phyloP scores from a whole-genome alignment of 805 yeast genomes.

The Hanseniaspora thailandica region DNA sequence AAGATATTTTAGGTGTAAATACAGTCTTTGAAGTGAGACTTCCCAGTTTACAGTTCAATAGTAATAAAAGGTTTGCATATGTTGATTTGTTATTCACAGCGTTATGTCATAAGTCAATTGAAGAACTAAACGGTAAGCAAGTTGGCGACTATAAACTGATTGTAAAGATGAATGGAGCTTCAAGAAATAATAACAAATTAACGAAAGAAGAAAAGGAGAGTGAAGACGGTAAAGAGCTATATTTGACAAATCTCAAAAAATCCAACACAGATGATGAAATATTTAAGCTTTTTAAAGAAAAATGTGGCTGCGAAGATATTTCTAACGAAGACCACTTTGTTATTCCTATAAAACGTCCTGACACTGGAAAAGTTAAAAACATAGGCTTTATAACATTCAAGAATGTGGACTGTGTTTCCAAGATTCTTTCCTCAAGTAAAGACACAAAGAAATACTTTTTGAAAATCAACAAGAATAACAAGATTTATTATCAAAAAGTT shows the following conservation, averaged over 20 bases:
- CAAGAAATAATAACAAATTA: conserved; percentile 30
- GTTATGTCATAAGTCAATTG: conserved; percentile 37
- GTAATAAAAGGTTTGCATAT: conserved; percentile 61
- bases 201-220: conserved; percentile 52
- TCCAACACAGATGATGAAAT: conserved; percentile 19
- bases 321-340: conserved; percentile 6
- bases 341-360: not conserved
- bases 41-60: conserved; percentile 48
- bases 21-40: conserved; percentile 42
- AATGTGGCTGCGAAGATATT: conserved; percentile 5
- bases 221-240: conserved; percentile 33
- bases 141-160: conserved; percentile 35
- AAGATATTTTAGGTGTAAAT: conserved; percentile 26
- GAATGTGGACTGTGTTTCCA: conserved; percentile 34
- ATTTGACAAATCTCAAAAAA: not conserved
- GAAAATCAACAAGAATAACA: conserved; percentile 33
- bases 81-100: conserved; percentile 40
- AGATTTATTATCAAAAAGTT: conserved; percentile 40
- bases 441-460: conserved; percentile 18
- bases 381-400: conserved; percentile 52
- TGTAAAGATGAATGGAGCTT: conserved; percentile 55
- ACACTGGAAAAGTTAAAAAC: conserved; percentile 36
- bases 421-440: conserved; percentile 36
- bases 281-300: conserved; percentile 17
- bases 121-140: conserved; percentile 31